phyloP scores from a whole-genome alignment of 2,329 filamentous ascomycete genomes.

The Kalmusia sp. region DNA sequence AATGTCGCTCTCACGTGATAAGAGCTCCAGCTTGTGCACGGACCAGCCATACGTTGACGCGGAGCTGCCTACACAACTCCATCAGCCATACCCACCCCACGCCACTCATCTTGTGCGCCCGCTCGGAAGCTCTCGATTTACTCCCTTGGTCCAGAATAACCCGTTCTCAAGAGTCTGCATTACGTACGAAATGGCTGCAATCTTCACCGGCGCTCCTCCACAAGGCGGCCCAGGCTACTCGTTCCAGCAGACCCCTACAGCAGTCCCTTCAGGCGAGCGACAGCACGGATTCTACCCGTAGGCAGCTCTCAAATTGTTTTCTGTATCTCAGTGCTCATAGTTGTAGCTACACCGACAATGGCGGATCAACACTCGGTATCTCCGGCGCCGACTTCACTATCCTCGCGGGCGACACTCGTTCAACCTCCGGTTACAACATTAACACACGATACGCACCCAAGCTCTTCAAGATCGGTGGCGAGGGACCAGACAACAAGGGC shows the following conservation, averaged over 20 bases:
- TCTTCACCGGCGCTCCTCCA: slow-evolving; percentile 59
- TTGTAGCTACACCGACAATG: slow-evolving; percentile 92
- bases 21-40: slow-evolving; percentile 15
- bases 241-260: slow-evolving; percentile 61
- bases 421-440: slow-evolving; percentile 95
- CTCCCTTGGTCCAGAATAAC: neutral
- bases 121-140: slow-evolving; percentile 18
- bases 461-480: slow-evolving; percentile 95
- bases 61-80: slow-evolving; percentile 33
- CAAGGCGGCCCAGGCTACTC: slow-evolving; percentile 65
- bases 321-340: slow-evolving; percentile 17
- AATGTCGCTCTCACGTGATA: slow-evolving; percentile 15
- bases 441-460: slow-evolving; percentile 96
- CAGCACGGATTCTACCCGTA: slow-evolving; percentile 95
- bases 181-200: slow-evolving; percentile 58
- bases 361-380: slow-evolving; percentile 94
- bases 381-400: slow-evolving; percentile 93
- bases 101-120: slow-evolving; percentile 20
- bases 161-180: neutral
- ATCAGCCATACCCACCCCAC: slow-evolving; percentile 29
- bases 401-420: slow-evolving; percentile 95
- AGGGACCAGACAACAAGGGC: slow-evolving; percentile 82
- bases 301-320: slow-evolving; percentile 39
- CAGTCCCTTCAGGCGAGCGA: slow-evolving; percentile 56
- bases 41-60: neutral